A percentile compares a stretch with the other conserved stretches of the same genome.
These are phyloP conservation scores for Hyaloraphidium curvatum DNA, from an alignment of 192 early-diverging fungal species.

Conservation along the genomic window DNA sequence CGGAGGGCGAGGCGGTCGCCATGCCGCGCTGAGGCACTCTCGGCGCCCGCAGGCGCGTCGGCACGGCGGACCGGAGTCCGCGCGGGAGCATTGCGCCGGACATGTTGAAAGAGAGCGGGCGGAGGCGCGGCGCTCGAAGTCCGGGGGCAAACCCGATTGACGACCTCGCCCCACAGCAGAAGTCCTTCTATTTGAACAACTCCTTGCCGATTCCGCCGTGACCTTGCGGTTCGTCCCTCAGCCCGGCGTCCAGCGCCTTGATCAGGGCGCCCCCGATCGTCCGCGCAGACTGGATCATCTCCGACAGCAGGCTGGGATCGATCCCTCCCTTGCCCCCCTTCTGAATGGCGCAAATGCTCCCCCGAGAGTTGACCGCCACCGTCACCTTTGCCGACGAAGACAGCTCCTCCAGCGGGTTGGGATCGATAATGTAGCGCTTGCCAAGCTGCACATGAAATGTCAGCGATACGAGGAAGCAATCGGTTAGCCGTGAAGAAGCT, in stretches of 20 bases:
- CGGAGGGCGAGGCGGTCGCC: too few relatives aligned
- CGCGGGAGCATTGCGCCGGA: too few relatives aligned
- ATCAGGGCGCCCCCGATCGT: constrained; percentile 6
- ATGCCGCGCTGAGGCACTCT: too few relatives aligned
- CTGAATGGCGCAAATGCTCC: constrained; percentile 69
- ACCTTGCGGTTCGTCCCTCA: too few relatives aligned
- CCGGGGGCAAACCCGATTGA: too few relatives aligned
- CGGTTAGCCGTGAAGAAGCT: not conserved
- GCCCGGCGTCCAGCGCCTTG: constrained; percentile 4
- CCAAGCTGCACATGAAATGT: constrained; percentile 41
- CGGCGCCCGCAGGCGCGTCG: too few relatives aligned
- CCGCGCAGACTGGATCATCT: constrained; percentile 51
- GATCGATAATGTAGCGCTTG: constrained; percentile 63
- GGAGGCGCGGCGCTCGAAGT: too few relatives aligned
- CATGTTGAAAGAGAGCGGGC: too few relatives aligned
- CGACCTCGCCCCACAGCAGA: too few relatives aligned
- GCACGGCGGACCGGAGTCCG: too few relatives aligned
- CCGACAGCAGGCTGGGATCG: constrained; percentile 51
- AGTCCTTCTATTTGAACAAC: too few relatives aligned
- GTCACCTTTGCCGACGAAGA: constrained; percentile 60
- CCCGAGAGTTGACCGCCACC: constrained; percentile 60
- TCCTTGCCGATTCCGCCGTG: too few relatives aligned
- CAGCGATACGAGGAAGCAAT: not conserved
- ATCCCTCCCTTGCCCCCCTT: constrained; percentile 58
- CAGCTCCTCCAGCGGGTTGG: constrained; percentile 73